Evolutionary conservation across 768 basidiomycete genomes (phyloP).

Genomic region (Phylloporus scabripes): DNA sequence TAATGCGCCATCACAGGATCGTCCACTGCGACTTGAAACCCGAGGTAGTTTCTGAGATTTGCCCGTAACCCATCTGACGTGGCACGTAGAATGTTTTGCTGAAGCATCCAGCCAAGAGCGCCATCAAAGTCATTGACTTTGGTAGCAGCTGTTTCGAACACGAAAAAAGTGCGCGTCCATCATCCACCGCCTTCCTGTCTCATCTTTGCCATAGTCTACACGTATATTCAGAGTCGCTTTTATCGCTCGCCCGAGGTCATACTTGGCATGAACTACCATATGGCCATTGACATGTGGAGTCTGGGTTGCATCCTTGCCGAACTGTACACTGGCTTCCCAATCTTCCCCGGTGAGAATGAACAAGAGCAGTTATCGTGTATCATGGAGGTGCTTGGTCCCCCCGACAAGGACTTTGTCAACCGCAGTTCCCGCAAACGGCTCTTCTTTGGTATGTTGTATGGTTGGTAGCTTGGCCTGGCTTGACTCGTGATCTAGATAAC

Average conservation of each 20-base stretch:
- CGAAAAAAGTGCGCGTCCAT: conserved; percentile 81
- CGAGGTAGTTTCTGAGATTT: conserved; percentile 54
- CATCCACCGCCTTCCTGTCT: background rate
- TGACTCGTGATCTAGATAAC: conserved; percentile 52
- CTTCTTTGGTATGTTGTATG: conserved; percentile 75
- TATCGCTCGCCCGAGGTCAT: conserved; percentile 99
- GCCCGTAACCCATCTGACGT: background rate
- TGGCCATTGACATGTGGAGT: conserved; percentile 99
- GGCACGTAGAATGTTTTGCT: conserved; percentile 79
- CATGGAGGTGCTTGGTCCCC: conserved; percentile 97
- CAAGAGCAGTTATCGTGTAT: conserved; percentile 98
- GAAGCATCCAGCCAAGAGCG: conserved; percentile 92
- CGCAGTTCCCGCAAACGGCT: conserved; percentile 89
- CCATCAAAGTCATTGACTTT: conserved; percentile 98
- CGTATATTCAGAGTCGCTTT: conserved; percentile 98
- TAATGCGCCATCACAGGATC: conserved; percentile 96
- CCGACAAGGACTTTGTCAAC: conserved; percentile 93
- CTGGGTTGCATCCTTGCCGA: conserved; percentile 97
- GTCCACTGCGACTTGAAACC: conserved; percentile 99
- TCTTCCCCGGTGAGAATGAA: conserved; percentile 99
- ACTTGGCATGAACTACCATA: conserved; percentile 97
- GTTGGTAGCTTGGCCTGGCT: background rate
- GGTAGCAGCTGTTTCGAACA: conserved; percentile 98
- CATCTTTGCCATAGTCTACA: conserved; percentile 66
- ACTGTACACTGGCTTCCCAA: conserved; percentile 94